Evolutionary conservation across 129 eudicot species (phyloP).

Genomic region (Rutidosis leptorrhynchoides): DNA sequence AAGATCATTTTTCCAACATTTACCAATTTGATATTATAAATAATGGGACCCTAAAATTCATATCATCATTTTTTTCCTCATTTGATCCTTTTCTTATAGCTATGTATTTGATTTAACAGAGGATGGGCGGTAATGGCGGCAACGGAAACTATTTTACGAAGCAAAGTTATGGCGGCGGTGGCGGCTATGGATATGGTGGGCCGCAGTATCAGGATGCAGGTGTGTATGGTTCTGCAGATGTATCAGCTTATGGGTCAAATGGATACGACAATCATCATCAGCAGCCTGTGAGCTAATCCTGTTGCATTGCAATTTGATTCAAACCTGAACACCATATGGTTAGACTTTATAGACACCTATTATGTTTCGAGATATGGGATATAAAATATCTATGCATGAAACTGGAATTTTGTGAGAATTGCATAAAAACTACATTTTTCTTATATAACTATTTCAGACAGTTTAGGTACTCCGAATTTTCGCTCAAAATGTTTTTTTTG

Average conservation of each 20-base stretch:
- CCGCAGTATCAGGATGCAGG: conserved; percentile 56
- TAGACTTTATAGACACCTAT: conserved; percentile 32
- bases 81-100: not conserved
- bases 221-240: conserved; percentile 51
- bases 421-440: not conserved
- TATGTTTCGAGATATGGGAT: conserved; percentile 32
- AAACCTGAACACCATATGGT: conserved; percentile 35
- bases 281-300: conserved; percentile 61
- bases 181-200: conserved; percentile 50
- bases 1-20: not conserved
- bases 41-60: not conserved
- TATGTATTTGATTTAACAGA: conserved; percentile 34
- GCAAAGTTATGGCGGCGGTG: conserved; percentile 50
- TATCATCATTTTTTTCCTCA: not conserved
- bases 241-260: conserved; percentile 60
- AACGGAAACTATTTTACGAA: conserved; percentile 54
- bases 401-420: conserved; percentile 38
- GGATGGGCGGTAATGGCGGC: conserved; percentile 48
- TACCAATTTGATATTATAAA: not conserved
- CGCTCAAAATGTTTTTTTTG: not conserved
- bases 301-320: conserved; percentile 14
- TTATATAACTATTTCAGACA: conserved; percentile 15
- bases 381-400: conserved; percentile 33
- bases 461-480: conserved; percentile 12
- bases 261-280: conserved; percentile 71